A percentile compares a stretch with the other conserved stretches of the same genome.
Evolutionary conservation across 1,139 yeast genomes (phyloP).

Genomic region (Lodderomyces orthopsilosis): DNA sequence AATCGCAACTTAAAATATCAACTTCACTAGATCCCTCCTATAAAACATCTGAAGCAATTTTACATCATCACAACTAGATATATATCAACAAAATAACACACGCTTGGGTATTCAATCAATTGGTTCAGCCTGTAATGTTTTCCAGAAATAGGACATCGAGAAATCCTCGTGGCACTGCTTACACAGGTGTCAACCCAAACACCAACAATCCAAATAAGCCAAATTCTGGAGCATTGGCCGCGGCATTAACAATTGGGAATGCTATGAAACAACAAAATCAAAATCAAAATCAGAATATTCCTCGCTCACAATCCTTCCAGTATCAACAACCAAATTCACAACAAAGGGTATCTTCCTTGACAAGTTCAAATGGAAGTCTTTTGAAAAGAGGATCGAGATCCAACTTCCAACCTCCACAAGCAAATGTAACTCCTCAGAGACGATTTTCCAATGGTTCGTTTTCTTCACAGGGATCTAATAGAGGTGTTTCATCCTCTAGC

Average conservation of each 20-base stretch:
- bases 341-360: constrained; percentile 5
- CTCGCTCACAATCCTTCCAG: constrained; percentile 6
- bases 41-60: too few relatives aligned
- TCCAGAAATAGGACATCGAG: constrained; percentile 37
- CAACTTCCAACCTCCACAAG: constrained; percentile 6
- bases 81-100: too few relatives aligned
- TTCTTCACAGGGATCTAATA: constrained; percentile 12
- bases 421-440: constrained; percentile 13
- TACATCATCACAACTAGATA: too few relatives aligned
- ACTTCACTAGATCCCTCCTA: too few relatives aligned
- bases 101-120: not conserved
- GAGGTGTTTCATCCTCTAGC: constrained; percentile 6
- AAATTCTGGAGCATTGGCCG: constrained; percentile 43
- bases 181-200: constrained; percentile 45
- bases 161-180: constrained; percentile 31
- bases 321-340: constrained; percentile 4
- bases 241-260: constrained; percentile 46
- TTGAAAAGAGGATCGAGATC: constrained; percentile 17
- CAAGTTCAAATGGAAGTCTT: constrained; percentile 14
- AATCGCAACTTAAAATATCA: constrained; percentile 1
- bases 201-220: constrained; percentile 35
- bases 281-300: constrained; percentile 4
- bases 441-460: constrained; percentile 17
- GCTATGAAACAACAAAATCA: constrained; percentile 11
- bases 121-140: constrained; percentile 23